Base-by-base conservation (phyloP, 1,139 yeast species). In the Arxiozyma slooffiae region DNA sequence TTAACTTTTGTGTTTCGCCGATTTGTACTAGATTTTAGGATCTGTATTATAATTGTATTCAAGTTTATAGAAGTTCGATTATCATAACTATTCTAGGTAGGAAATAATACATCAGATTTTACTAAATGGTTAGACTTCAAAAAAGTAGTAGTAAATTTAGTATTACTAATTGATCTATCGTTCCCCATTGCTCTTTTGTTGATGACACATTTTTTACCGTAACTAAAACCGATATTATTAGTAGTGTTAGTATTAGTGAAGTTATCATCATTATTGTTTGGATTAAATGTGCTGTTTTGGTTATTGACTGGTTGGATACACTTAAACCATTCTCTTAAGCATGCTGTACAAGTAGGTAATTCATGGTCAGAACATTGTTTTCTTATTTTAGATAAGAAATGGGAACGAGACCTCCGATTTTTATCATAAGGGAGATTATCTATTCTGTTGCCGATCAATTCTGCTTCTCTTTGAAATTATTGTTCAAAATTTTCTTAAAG, bases 351-450 rank as follows among this genome's bases (percentile, higher is more conserved):
- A 42, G 77, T 70, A 3, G 84, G 84, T n/a, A 75, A 63, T 48
- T 80, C 68, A 51, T 79, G 83, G 57, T 79, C 84, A 65, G 84
- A 80, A 60, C 77, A 75, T 57, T 76, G 80, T 57, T 77, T 77
- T 45, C 80, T 62, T 58, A 74, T 73, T 54, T 76, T 78, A 53
- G 80, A 77, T 18, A 76, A 59, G 40, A 72, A 62, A 57, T 80
- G 77, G 3, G 79, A 73, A 8, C 78, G 72, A 14, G 79, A 75
- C 48, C 80, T 69, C 4, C 77, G 76, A 53, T 71, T 74, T 57
- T 73, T 75, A 48, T 69, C 73, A 39, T 61, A 55, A 45, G 64
- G 51, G 40, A 65, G 47, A 23, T 54, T 49, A 22, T 59, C 62
- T 7, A 61, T 55, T 43, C 59, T 60, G 34, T 59, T 57, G 16